Percentiles rank a stretch among this genome's conserved stretches.
Evolutionary conservation across 2,329 filamentous ascomycete species (phyloP).

Genomic region (Calonectria honghensis): DNA sequence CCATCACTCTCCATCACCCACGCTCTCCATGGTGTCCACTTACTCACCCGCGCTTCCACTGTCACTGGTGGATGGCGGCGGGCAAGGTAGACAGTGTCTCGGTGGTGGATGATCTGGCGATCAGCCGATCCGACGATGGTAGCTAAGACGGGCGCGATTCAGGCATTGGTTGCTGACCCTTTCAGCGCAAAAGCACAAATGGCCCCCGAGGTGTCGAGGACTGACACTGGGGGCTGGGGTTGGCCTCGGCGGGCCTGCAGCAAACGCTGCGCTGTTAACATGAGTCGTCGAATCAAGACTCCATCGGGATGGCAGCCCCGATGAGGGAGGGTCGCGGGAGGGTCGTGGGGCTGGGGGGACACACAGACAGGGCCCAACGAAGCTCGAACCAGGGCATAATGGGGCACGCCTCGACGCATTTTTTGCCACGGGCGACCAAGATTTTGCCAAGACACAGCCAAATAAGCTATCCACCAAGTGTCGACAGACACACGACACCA

Average conservation of each 20-base stretch:
- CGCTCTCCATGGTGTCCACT: slow-evolving; percentile 5
- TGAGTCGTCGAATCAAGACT: slow-evolving; percentile 56
- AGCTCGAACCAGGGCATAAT: slow-evolving; percentile 31
- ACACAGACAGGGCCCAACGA: slow-evolving; percentile 38
- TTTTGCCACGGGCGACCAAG: slow-evolving; percentile 34
- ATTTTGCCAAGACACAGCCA: slow-evolving; percentile 17
- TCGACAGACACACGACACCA: slow-evolving; percentile 1
- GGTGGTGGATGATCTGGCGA: slow-evolving; percentile 46
- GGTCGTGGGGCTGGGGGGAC: slow-evolving; percentile 40
- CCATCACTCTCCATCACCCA: slow-evolving; percentile 14
- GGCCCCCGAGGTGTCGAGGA: slow-evolving; percentile 28
- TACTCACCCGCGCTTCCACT: slow-evolving; percentile 42
- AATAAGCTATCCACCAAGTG: slow-evolving; percentile 18
- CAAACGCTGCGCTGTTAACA: slow-evolving; percentile 50
- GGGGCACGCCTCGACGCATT: slow-evolving; percentile 19
- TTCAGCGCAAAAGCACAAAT: slow-evolving; percentile 28
- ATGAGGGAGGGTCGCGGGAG: slow-evolving; percentile 43
- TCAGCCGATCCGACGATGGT: slow-evolving; percentile 45
- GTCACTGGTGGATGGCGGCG: slow-evolving; percentile 41
- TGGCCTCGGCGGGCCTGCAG: slow-evolving; percentile 42
- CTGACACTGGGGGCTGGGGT: slow-evolving; percentile 33
- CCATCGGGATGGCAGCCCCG: slow-evolving; percentile 50
- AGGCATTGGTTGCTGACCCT: slow-evolving; percentile 22
- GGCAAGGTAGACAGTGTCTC: slow-evolving; percentile 49
- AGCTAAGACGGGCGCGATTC: slow-evolving; percentile 38